Percentiles rank a stretch among this genome's conserved stretches.
Conservation (phyloP, 139 green algal genomes). For the Chlamydomonas incerta region DNA sequence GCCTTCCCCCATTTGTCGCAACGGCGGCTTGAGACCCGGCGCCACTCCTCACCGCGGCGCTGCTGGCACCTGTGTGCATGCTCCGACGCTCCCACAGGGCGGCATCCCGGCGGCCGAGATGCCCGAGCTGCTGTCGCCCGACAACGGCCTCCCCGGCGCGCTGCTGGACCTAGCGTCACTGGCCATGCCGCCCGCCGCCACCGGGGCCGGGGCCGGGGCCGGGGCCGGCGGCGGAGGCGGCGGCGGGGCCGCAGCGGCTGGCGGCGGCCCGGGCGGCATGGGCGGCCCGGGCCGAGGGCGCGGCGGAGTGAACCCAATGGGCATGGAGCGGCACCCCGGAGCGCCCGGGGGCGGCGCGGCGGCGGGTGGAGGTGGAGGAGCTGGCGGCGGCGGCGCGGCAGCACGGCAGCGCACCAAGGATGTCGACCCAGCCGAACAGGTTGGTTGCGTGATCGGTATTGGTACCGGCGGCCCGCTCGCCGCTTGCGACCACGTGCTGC, state of each 20-base stretch:
- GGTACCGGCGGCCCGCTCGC: too few relatives aligned
- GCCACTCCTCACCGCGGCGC: background rate
- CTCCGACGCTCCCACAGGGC: background rate
- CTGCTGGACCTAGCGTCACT: conserved; percentile 49
- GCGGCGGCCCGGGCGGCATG: background rate
- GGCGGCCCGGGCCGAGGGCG: background rate
- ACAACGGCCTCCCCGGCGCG: conserved; percentile 29
- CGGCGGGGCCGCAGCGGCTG: background rate
- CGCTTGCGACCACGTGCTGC: too few relatives aligned
- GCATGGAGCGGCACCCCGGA: background rate
- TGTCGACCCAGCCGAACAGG: conserved; percentile 25
- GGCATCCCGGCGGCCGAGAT: background rate
- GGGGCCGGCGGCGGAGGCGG: background rate
- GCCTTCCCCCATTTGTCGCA: too few relatives aligned
- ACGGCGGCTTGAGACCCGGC: too few relatives aligned
- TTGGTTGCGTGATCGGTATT: background rate
- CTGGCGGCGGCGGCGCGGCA: background rate
- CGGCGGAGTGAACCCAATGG: background rate
- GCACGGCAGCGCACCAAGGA: conserved; percentile 18
- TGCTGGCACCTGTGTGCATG: too few relatives aligned
- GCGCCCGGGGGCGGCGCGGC: background rate
- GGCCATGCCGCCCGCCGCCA: background rate
- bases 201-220: background rate
- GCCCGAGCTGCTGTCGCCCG: conserved; percentile 13
- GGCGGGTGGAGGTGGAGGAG: background rate